phyloP scores from a whole-genome alignment of 306 rosid genomes.

The Comarum palustre region DNA sequence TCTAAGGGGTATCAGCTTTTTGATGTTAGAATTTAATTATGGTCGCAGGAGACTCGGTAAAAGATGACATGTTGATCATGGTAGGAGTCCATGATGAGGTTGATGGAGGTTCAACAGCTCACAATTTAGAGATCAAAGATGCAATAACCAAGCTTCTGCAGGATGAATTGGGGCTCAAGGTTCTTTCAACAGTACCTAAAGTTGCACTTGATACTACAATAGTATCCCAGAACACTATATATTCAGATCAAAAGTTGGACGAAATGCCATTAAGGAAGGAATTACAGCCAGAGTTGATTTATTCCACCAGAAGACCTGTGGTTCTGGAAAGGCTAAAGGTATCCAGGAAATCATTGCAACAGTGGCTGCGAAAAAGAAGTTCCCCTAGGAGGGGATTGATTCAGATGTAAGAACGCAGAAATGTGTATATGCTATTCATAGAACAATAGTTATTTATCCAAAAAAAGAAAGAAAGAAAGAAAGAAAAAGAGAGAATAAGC shows the following conservation, averaged over 20 bases:
- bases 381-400: conserved; percentile 17
- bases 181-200: conserved; percentile 48
- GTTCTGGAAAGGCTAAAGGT: conserved; percentile 66
- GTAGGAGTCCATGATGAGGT: conserved; percentile 57
- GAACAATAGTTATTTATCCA: background rate
- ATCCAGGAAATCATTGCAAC: conserved; percentile 61
- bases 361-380: conserved; percentile 58
- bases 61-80: conserved; percentile 73
- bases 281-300: conserved; percentile 24
- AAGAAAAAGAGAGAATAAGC: too few species aligned
- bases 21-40: conserved; percentile 31
- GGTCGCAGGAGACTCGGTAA: conserved; percentile 57
- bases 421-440: conserved; percentile 26
- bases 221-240: conserved; percentile 25
- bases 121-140: conserved; percentile 52
- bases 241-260: conserved; percentile 32
- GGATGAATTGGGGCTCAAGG: conserved; percentile 72
- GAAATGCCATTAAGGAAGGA: conserved; percentile 30
- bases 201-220: conserved; percentile 32
- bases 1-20: background rate
- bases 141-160: conserved; percentile 63
- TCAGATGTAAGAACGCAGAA: conserved; percentile 3
- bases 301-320: conserved; percentile 69
- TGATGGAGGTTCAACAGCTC: conserved; percentile 35
- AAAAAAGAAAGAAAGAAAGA: background rate